These are phyloP conservation scores for Fusarium goolgardi DNA, from an alignment of 2,329 filamentous ascomycete species.

Conservation along the genomic window DNA sequence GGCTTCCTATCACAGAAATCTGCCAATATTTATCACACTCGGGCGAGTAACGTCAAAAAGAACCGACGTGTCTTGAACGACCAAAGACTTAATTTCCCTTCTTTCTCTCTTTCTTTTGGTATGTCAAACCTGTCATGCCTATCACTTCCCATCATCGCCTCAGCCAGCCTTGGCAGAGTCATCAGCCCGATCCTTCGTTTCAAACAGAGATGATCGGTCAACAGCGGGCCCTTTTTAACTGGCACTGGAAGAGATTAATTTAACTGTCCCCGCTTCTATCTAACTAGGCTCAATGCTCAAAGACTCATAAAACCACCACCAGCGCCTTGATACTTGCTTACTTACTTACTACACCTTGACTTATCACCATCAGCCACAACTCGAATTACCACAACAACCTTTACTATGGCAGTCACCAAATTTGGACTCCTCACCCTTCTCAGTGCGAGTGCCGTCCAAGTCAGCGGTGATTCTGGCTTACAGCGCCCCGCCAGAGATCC, in stretches of 20 bases:
- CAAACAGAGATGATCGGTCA: background rate
- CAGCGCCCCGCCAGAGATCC: conserved; percentile 48
- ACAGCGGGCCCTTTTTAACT: background rate
- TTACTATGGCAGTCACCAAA: conserved; percentile 1
- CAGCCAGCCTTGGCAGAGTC: background rate
- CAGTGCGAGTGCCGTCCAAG: background rate
- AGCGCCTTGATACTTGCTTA: background rate
- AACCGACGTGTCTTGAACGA: background rate
- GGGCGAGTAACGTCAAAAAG: background rate
- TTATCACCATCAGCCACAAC: background rate
- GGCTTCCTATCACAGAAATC: background rate
- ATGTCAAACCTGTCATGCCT: no score
- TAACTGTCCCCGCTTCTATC: background rate
- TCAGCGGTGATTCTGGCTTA: conserved; percentile 36
- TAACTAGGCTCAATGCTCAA: background rate
- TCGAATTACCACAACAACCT: background rate
- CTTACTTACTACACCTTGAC: no score
- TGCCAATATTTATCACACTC: background rate
- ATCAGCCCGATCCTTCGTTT: conserved; percentile 23
- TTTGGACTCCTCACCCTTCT: conserved; percentile 1
- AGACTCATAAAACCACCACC: conserved; percentile 1
- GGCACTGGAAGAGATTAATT: conserved; percentile 1
- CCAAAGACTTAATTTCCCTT: background rate
- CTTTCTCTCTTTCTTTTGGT: background rate
- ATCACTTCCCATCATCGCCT: no score